Evolutionary conservation across 108 stramenopile species (phyloP), one percentile per base, ranked within the genome.

Genomic region (Aurantiochytrium sp.): DNA sequence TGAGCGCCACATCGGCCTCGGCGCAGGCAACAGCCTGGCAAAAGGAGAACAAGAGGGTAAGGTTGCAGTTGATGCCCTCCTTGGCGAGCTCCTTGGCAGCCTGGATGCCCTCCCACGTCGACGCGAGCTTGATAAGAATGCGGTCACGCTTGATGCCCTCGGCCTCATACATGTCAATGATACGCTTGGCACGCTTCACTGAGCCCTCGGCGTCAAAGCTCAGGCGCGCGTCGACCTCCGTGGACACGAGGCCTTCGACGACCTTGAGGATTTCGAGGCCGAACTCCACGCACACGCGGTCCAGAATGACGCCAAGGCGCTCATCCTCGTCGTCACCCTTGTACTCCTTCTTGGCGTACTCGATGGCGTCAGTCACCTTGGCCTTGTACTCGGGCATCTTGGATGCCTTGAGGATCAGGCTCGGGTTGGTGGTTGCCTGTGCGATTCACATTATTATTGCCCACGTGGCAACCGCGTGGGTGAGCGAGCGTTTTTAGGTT

Each of bases 31-130:
- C 97, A 5, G 97, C 99, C 93, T 98, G 98, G n/a, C 96, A 72
- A 60, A 98, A 94, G 60, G 94, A 95, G 94, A 98, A 99, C 42
- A 99, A 92, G 29, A 98, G 93, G 5, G 99, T 99, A 60, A 99
- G 92, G 92, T 99, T 98, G 92, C 97, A 98, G 72, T 93, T 92
- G 87, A 99, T 97, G 58, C 97, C 97, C 90, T 98, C 96, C 90
- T 93, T 90, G 93, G 98, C 96, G 88, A 99, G 93, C 44, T 94
- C 90, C 91, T 95, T 92, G 55, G 96, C 96, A 4, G 98, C 98
- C 89, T 95, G 96, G 90, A 99, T 98, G 43, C 98, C 98, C 90
- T 99, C 99, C 98, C 98, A 99, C 53, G 99, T 99, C 51, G 96
- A 97, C 21, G 98, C 98, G 49, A 99, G 89, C 93, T 99, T 99